Evolutionary conservation across 768 basidiomycete genomes (phyloP), one percentile per base, ranked within the genome.

Genomic region (Leccinum olivaceopallidum): DNA sequence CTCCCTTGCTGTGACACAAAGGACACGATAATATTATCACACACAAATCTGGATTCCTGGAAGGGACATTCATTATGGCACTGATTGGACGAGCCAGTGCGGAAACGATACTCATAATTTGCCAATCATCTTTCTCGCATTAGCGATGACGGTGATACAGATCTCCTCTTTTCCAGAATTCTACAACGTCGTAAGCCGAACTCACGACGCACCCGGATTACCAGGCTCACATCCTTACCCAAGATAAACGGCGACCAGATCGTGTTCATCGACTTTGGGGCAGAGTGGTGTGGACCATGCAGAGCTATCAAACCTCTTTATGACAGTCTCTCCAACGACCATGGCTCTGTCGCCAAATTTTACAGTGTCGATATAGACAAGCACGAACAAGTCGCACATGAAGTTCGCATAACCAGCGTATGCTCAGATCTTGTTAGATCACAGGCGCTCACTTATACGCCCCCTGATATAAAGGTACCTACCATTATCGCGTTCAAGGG

Each of bases 351-450:
- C 13, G 49, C 62, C 28, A 30, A 37, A 9, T 63, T 53, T 10
- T 64, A 64, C 42, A 56, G 52, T 13, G 8, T 61, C 36, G 26
- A 26, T 22, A 32, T 59, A 20, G 89, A 90, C 65, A 76, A 75
- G 4, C 34, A 57, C 3, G 63, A 62, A 1, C 32, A 60, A 20
- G n/a, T 59, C 13, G 3, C 32, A 6, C 57, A 64, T 6, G 63
- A 64, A 14, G 57, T 64, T 30, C 42, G 57, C 42, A 9, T 60
- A 7, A 61, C 60, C 26, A 55, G 6, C 20, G 49, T 60, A 34
- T 16, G 59, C 37, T 10, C 26, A 24, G 44, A 20, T 24, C n/a
- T 8, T 4, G 26, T 16, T 8, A 10, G 12, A 20, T 22, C 3
- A 4, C n/a, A 5, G 13, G 14, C 34, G 5, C 13, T 48, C 3